phyloP scores from a whole-genome alignment of 1,284 basidiomycete species.

The Trichosporon sp. region DNA sequence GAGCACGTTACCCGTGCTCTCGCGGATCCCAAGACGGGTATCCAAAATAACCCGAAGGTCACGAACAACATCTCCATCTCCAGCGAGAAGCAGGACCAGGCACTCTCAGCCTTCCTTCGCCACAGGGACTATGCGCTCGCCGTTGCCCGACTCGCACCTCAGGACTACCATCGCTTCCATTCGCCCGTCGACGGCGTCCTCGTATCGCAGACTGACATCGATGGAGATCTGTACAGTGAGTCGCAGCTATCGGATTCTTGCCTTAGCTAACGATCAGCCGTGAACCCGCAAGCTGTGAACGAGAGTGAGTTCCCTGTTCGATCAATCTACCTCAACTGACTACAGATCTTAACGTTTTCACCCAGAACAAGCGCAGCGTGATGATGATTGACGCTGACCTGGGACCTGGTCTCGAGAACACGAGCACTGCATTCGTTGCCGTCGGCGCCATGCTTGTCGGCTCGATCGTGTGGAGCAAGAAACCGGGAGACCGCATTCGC shows the following conservation, averaged over 20 bases:
- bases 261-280: constrained; percentile 18
- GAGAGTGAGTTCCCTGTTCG: constrained; percentile 48
- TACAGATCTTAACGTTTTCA: constrained; percentile 18
- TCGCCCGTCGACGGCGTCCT: constrained; percentile 63
- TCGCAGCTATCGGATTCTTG: not conserved
- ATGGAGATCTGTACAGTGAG: constrained; percentile 46
- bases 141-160: constrained; percentile 60
- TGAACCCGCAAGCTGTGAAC: constrained; percentile 69
- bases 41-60: not conserved
- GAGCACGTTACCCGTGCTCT: not conserved
- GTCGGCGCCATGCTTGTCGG: constrained; percentile 55
- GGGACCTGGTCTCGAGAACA: constrained; percentile 32
- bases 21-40: not conserved
- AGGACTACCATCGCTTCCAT: constrained; percentile 83
- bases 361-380: constrained; percentile 19
- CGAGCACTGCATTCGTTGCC: constrained; percentile 43
- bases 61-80: not conserved
- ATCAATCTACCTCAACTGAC: not conserved
- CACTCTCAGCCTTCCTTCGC: not conserved
- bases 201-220: constrained; percentile 51
- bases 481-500: constrained; percentile 42
- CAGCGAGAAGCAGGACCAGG: not conserved
- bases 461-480: constrained; percentile 49
- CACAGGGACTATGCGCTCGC: constrained; percentile 17
- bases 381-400: constrained; percentile 43